Conservation (phyloP, 129 eudicot species). For the Flaveria linearis region DNA sequence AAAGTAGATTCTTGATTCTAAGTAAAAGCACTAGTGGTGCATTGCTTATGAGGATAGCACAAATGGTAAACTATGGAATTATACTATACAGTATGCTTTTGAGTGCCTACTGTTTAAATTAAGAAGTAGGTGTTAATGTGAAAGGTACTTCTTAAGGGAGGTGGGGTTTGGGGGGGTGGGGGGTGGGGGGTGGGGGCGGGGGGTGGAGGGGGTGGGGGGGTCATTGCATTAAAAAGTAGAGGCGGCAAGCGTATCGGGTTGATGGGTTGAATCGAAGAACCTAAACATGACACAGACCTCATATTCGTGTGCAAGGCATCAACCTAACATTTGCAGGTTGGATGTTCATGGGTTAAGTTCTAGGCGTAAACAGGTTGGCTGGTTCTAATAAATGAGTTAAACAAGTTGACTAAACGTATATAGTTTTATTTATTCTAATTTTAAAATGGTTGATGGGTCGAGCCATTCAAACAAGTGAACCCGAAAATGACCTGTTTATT, state of each 20-base stretch:
- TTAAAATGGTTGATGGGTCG: background rate
- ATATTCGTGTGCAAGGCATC: background rate
- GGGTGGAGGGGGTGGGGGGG: too few species aligned
- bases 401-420: background rate
- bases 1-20: slow-evolving; percentile 34
- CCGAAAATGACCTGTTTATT: background rate
- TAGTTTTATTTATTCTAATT: background rate
- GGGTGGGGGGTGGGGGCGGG: background rate
- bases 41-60: slow-evolving; percentile 59
- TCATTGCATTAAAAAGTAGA: background rate
- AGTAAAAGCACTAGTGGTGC: slow-evolving; percentile 41
- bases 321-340: background rate
- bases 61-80: slow-evolving; percentile 26
- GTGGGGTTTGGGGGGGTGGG: background rate
- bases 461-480: background rate
- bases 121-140: slow-evolving; percentile 9
- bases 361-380: background rate
- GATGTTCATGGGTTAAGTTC: background rate
- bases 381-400: background rate
- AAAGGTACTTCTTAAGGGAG: background rate
- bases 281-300: background rate
- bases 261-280: background rate
- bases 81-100: slow-evolving; percentile 23
- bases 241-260: background rate
- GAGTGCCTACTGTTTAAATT: slow-evolving; percentile 33